These are phyloP conservation scores for Ustilago nuda DNA, from an alignment of 1,284 basidiomycete species.

Conservation along the genomic window DNA sequence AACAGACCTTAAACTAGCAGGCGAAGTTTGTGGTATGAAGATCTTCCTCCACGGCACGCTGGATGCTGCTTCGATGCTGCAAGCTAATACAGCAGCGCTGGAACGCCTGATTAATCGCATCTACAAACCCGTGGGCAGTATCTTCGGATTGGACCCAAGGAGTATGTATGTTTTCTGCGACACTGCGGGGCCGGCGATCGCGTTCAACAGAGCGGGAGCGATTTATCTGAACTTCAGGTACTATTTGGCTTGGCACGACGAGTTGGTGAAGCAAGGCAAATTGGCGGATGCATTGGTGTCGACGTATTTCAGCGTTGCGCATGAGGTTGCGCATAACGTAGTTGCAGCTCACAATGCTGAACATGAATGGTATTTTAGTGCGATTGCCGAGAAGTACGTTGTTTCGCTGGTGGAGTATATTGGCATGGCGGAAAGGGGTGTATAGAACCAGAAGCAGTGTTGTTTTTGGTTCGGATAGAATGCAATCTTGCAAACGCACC, in stretches of 20 bases:
- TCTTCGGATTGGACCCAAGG: constrained; percentile 71
- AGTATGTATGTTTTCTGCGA: constrained; percentile 91
- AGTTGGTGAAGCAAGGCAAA: constrained; percentile 75
- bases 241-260: constrained; percentile 87
- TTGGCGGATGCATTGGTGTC: constrained; percentile 81
- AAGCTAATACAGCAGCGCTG: constrained; percentile 63
- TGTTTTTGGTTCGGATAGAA: not conserved
- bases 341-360: constrained; percentile 76
- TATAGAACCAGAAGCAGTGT: not conserved
- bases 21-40: constrained; percentile 68
- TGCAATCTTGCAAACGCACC: not conserved
- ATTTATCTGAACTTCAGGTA: constrained; percentile 88
- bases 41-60: constrained; percentile 68
- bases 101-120: constrained; percentile 66
- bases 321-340: constrained; percentile 84
- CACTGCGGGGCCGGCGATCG: constrained; percentile 81
- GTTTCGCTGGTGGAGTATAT: constrained; percentile 66
- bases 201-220: constrained; percentile 90
- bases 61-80: constrained; percentile 59
- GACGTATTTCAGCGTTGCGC: constrained; percentile 89
- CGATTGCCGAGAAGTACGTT: constrained; percentile 80
- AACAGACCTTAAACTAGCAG: constrained; percentile 69
- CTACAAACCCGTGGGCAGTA: constrained; percentile 66
- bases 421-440: constrained; percentile 24
- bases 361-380: constrained; percentile 93